phyloP scores from a whole-genome alignment of 1,284 basidiomycete genomes.

The Agaricales sp. region DNA sequence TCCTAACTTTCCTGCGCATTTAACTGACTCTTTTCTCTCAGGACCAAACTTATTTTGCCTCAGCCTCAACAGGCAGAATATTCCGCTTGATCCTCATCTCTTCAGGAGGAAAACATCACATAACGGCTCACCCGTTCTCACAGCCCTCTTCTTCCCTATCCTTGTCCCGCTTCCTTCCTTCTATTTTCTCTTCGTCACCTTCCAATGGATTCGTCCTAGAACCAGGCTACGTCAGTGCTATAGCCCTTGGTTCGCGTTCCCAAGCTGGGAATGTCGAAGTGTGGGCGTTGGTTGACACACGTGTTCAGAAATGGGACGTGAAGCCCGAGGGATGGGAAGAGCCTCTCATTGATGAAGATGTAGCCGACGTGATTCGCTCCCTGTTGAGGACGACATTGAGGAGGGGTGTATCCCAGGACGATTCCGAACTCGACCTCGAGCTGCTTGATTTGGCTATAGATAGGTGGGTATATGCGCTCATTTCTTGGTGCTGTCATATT shows the following conservation, averaged over 20 bases:
- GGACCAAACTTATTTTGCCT: constrained; percentile 57
- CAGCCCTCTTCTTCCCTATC: constrained; percentile 42
- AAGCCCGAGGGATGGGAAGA: constrained; percentile 60
- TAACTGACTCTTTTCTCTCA: constrained; percentile 15
- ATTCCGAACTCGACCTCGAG: constrained; percentile 50
- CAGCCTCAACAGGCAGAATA: constrained; percentile 56
- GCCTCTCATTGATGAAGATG: constrained; percentile 40
- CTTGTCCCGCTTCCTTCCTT: constrained; percentile 49
- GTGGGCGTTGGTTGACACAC: constrained; percentile 57
- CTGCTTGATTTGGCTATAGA: constrained; percentile 58
- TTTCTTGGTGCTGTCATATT: not conserved
- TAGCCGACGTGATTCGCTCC: constrained; percentile 29
- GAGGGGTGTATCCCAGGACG: constrained; percentile 23
- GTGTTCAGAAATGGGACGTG: constrained; percentile 59
- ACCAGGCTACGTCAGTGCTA: constrained; percentile 47
- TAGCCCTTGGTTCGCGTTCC: constrained; percentile 37
- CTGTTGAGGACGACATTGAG: constrained; percentile 35
- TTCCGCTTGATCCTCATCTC: constrained; percentile 58
- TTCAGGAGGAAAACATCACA: constrained; percentile 53
- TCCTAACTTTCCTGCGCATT: constrained; percentile 3
- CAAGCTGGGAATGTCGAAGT: constrained; percentile 33
- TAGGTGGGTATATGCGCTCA: constrained; percentile 28
- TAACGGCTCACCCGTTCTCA: constrained; percentile 46
- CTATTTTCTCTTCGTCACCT: constrained; percentile 31
- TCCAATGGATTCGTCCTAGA: constrained; percentile 19